These are phyloP conservation scores for Candida corydali DNA, from an alignment of 805 yeast species.

Conservation along the genomic window DNA sequence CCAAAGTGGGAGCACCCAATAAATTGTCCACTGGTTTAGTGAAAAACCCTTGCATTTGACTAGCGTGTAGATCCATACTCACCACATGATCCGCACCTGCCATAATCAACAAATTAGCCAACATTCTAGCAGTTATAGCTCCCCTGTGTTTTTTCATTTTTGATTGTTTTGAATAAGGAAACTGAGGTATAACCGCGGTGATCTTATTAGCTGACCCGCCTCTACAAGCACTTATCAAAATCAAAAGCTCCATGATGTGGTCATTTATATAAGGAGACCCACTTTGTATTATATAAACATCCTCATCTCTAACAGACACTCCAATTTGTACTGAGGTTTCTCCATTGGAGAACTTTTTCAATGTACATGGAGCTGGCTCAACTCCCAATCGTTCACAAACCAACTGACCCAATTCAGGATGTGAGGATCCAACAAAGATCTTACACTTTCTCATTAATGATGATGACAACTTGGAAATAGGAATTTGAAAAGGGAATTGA, in stretches of 20 bases:
- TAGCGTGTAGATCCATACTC: slow-evolving; percentile 93
- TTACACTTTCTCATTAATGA: slow-evolving; percentile 87
- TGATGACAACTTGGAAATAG: slow-evolving; percentile 10
- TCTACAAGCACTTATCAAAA: slow-evolving; percentile 90
- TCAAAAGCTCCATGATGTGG: slow-evolving; percentile 92
- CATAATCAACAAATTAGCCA: slow-evolving; percentile 91
- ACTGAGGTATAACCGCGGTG: slow-evolving; percentile 95
- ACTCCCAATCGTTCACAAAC: slow-evolving; percentile 91
- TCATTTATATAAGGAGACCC: slow-evolving; percentile 88
- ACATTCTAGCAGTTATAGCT: slow-evolving; percentile 97
- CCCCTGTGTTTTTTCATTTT: slow-evolving; percentile 99
- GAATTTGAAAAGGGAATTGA: too few species aligned
- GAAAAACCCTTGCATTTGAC: slow-evolving; percentile 99
- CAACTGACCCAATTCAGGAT: slow-evolving; percentile 86
- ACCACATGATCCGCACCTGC: slow-evolving; percentile 99
- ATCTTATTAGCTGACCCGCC: slow-evolving; percentile 98
- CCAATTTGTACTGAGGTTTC: slow-evolving; percentile 97
- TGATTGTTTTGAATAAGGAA: slow-evolving; percentile 94
- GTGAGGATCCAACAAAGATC: slow-evolving; percentile 94
- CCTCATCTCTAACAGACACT: slow-evolving; percentile 93
- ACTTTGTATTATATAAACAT: slow-evolving; percentile 86
- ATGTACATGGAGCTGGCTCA: slow-evolving; percentile 87
- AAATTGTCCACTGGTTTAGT: slow-evolving; percentile 95
- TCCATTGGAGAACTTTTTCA: slow-evolving; percentile 93
- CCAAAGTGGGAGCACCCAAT: slow-evolving; percentile 94